A percentile compares a stretch with the other conserved stretches of the same genome.
Conservation (phyloP, 208 protist genomes). For the Crithidia mellificae region DNA sequence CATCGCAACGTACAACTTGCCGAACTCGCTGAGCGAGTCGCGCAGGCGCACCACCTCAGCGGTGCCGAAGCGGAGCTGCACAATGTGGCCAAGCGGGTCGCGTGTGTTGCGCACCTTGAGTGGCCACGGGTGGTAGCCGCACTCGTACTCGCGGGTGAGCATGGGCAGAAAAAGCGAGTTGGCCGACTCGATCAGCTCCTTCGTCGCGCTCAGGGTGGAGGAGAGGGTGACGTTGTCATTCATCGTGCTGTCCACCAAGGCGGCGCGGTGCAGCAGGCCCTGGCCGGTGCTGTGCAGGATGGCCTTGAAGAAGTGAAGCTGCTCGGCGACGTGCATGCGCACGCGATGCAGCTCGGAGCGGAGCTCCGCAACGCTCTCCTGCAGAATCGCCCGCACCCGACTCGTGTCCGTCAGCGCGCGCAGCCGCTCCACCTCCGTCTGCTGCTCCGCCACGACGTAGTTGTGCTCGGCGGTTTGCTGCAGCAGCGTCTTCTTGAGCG, state of each 20-base stretch:
- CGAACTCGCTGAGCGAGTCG: constrained; percentile 62
- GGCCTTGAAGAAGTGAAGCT: constrained; percentile 52
- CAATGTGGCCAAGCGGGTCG: constrained; percentile 72
- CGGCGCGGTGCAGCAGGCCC: constrained; percentile 52
- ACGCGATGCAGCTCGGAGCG: constrained; percentile 47
- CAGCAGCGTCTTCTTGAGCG: constrained; percentile 62
- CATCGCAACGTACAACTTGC: constrained; percentile 63
- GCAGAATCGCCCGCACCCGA: constrained; percentile 39
- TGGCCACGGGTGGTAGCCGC: constrained; percentile 89
- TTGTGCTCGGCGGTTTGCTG: constrained; percentile 46
- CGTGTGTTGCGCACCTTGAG: constrained; percentile 81
- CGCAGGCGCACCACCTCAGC: constrained; percentile 62
- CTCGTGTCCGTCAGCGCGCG: constrained; percentile 59
- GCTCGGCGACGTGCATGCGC: constrained; percentile 41
- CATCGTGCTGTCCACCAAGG: constrained; percentile 59
- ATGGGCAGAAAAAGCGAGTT: constrained; percentile 72
- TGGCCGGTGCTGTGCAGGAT: constrained; percentile 49
- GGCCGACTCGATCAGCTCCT: constrained; percentile 69
- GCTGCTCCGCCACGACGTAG: constrained; percentile 50
- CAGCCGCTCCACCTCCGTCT: constrained; percentile 67
- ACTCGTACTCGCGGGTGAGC: constrained; percentile 77
- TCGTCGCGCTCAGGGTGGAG: constrained; percentile 49
- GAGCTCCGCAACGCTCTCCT: constrained; percentile 40
- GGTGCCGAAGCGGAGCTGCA: constrained; percentile 70
- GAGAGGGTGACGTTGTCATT: constrained; percentile 65